Evolutionary conservation across 129 eudicot genomes (phyloP), one percentile per base, ranked within the genome.

Genomic region (Flaveria trinervia): DNA sequence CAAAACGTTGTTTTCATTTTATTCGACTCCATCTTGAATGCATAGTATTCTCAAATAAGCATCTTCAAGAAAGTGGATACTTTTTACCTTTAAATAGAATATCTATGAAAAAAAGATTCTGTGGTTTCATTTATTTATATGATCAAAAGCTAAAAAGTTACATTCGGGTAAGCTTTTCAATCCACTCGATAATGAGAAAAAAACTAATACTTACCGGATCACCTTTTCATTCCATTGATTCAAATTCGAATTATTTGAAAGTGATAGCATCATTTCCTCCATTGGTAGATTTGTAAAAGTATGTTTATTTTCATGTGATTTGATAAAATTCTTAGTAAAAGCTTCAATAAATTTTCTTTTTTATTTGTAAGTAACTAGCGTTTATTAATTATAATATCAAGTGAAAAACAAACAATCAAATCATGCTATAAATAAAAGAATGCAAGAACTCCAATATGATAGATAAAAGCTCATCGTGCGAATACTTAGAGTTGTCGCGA

Each of bases 231-330:
- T 74, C 70, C 78, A 44, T 60, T 43, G 11, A 13, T 60, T 36
- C 56, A 7, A 1, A 59, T 57, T 73, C 52, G 20, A 17, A 73
- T 73, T 41, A 41, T 56, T 39, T 49, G 7, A 72, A 54, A 73
- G 39, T 22, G 43, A 26, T 57, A 30, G 68, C 41, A 57, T 9
- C 39, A 18, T 41, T 36, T 48, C 56, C 3, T 23, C 13, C 12
- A 44, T 39, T 14, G 18, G 17, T 49, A 4, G 4, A 64, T 30
- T 7, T 43, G 45, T 13, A 18, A 17, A 55, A 56, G 1, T 17
- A 3, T 8, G 12, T 8, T 17, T 18, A 1, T 9, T 3, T 45
- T 5, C 36, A 0, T 5, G 41, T 36, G 41, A 36, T 5, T 36
- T 4, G 8, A 5, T 36, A 5, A 36, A 36, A 36, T 0, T 5